Evolutionary conservation across 805 yeast species (phyloP).

Genomic region (Peterozyma xylosa): DNA sequence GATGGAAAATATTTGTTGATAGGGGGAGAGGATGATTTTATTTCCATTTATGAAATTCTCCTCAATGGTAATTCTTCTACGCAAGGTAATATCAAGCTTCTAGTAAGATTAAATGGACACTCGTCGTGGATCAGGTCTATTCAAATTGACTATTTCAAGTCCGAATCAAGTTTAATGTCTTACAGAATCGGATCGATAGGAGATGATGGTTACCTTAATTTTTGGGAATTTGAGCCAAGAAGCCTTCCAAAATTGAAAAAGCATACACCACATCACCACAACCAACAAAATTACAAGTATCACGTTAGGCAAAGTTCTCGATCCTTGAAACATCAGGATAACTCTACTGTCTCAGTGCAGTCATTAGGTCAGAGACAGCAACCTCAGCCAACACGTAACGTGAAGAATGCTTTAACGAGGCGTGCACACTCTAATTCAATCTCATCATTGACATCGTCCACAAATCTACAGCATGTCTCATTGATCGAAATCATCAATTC

Average conservation of each 20-base stretch:
- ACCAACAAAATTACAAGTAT: no score
- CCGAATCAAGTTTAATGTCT: slow-evolving; percentile 18
- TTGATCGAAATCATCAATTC: slow-evolving; percentile 19
- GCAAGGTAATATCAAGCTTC: slow-evolving; percentile 16
- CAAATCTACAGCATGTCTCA: slow-evolving; percentile 16
- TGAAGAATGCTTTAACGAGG: no score
- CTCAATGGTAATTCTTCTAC: slow-evolving; percentile 1
- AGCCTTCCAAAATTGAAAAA: slow-evolving; percentile 28
- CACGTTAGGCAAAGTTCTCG: not conserved
- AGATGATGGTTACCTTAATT: slow-evolving; percentile 42
- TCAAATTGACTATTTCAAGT: slow-evolving; percentile 31
- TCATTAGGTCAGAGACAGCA: no score
- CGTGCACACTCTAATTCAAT: slow-evolving; percentile 16
- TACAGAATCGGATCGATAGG: slow-evolving; percentile 48
- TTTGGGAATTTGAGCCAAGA: slow-evolving; percentile 49
- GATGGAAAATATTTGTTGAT: slow-evolving; percentile 38
- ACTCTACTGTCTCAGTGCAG: no score
- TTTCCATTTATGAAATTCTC: slow-evolving; percentile 32
- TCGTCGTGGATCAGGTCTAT: slow-evolving; percentile 43
- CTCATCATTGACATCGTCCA: slow-evolving; percentile 21
- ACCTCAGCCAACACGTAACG: no score
- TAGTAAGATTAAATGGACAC: slow-evolving; percentile 36
- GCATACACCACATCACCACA: slow-evolving; percentile 6
- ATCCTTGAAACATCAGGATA: no score
- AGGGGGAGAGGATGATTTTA: slow-evolving; percentile 52